phyloP scores from a whole-genome alignment of 257 asterid species.

The Solanum chmielewskii region DNA sequence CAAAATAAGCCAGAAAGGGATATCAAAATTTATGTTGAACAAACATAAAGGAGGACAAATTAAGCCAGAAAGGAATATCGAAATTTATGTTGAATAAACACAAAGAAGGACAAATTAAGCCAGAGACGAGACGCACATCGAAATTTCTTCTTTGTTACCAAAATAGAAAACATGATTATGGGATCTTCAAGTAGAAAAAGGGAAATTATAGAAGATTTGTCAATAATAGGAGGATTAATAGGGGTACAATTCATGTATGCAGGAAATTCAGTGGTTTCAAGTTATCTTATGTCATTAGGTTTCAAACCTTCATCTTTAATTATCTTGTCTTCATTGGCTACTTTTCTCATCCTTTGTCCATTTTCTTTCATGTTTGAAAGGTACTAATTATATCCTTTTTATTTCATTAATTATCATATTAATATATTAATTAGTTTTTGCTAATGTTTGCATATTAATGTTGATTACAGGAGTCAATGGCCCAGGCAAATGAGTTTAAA shows the following conservation, averaged over 20 bases:
- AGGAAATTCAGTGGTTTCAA: conserved; percentile 54
- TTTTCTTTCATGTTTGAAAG: conserved; percentile 56
- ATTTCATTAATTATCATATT: background rate
- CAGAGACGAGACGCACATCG: background rate
- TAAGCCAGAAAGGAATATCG: background rate
- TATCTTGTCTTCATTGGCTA: conserved; percentile 57
- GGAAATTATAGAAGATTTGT: conserved; percentile 36
- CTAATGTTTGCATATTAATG: background rate
- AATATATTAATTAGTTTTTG: no score
- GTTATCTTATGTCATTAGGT: conserved; percentile 61
- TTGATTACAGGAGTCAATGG: conserved; percentile 69
- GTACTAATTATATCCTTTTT: conserved; percentile 2
- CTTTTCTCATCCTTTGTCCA: conserved; percentile 61
- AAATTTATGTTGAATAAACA: background rate
- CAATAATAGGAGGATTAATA: conserved; percentile 45
- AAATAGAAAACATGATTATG: background rate
- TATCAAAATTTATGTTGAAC: background rate
- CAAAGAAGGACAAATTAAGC: background rate
- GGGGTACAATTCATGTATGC: conserved; percentile 68
- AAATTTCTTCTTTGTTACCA: background rate
- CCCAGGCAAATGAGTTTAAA: conserved; percentile 44
- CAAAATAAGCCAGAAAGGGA: background rate
- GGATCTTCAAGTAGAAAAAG: conserved; percentile 7
- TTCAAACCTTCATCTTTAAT: conserved; percentile 55
- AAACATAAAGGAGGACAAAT: background rate